Evolutionary conservation across 2,329 filamentous ascomycete species (phyloP).

Genomic region (Neocucurbitaria cava): DNA sequence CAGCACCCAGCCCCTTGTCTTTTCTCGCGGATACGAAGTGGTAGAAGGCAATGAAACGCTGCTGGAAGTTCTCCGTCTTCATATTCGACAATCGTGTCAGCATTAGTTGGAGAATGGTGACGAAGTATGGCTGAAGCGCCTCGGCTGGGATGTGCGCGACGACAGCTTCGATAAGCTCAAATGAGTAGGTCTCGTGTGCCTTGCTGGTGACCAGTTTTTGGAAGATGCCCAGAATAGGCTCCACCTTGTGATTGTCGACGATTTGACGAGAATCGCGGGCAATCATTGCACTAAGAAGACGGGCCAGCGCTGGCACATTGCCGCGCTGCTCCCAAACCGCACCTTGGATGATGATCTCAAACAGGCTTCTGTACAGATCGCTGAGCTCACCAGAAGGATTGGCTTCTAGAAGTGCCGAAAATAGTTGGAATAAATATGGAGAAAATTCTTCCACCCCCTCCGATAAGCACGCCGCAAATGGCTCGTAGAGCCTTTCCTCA

Average conservation of each 20-base stretch:
- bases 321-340: constrained; percentile 88
- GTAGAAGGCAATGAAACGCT: constrained; percentile 92
- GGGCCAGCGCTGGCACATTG: constrained; percentile 89
- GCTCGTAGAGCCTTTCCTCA: constrained; percentile 80
- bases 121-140: constrained; percentile 79
- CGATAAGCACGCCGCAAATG: constrained; percentile 80
- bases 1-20: constrained; percentile 83
- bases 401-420: constrained; percentile 87
- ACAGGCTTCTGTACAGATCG: constrained; percentile 78
- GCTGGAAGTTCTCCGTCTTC: constrained; percentile 83
- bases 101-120: constrained; percentile 79
- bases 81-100: constrained; percentile 74
- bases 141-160: constrained; percentile 75
- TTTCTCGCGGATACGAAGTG: constrained; percentile 84
- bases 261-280: constrained; percentile 77
- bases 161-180: constrained; percentile 87
- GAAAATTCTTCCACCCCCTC: constrained; percentile 92
- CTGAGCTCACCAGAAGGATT: constrained; percentile 82
- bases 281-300: constrained; percentile 84
- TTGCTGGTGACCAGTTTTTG: constrained; percentile 85
- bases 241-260: constrained; percentile 78
- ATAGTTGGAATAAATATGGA: constrained; percentile 95
- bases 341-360: constrained; percentile 80
- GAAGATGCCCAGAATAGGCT: constrained; percentile 92
- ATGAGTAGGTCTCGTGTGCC: constrained; percentile 83